Evolutionary conservation across 2,329 filamentous ascomycete species (phyloP), one percentile per base, ranked within the genome.

Genomic region (Septoria petroselini): DNA sequence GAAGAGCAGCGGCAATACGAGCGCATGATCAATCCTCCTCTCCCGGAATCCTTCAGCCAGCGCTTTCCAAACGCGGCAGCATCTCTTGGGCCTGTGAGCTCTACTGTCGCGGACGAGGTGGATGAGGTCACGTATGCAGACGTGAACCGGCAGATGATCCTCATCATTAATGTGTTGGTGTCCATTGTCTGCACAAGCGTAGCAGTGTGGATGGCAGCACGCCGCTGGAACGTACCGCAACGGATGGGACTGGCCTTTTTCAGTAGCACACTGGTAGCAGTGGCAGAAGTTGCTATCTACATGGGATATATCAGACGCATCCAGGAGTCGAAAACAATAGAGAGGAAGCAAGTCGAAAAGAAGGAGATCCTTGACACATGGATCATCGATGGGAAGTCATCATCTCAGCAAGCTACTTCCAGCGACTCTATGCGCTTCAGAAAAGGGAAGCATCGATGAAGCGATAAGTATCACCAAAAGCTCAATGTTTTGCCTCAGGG

Each of bases 111-210:
- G 19, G 64, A 66, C 41, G 71, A 73, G 29, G 70, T 73, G 7
- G 85, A 88, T 54, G 83, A 85, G 1, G 72, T 86, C 2, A 84
- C 82, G 2, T 84, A 83, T 56, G 78, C 80, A 29, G 87, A 93
- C 53, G 76, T 93, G 1, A 85, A 91, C 65, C 78, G 86, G n/a
- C 88, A 93, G 63, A 72, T 93, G 49, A 83, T 86, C 34, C 75
- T 97, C 6, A 89, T 97, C 43, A 77, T 95, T 62, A 98, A 97
- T 68, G 89, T 97, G 42, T 72, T 96, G 31, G 76, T 95, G 45
- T 95, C 88, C 43, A 86, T 96, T 45, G 73, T 91, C 2, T 88
- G 91, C 37, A 86, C 86, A 42, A 85, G 83, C 2, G 82, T 79
- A 2, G 87, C 86, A 6, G 78, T 93, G 27, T 93, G 87, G 88